Conservation (phyloP, 2,329 filamentous ascomycete genomes). For the Geosmithia flava region DNA sequence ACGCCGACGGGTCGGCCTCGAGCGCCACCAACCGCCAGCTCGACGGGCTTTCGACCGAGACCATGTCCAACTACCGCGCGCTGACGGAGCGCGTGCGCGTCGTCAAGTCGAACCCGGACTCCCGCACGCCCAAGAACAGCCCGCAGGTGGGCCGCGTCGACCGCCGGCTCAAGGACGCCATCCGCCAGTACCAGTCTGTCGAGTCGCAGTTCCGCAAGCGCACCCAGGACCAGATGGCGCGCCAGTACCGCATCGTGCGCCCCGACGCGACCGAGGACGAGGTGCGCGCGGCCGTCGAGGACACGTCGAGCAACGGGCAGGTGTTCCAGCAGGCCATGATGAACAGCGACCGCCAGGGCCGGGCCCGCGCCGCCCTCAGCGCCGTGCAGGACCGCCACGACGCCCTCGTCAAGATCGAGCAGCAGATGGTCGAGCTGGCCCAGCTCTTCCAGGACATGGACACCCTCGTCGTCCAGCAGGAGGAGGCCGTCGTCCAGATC, state of each 20-base stretch:
- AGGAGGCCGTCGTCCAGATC: constrained; percentile 66
- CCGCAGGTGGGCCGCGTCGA: constrained; percentile 75
- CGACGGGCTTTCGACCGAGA: constrained; percentile 61
- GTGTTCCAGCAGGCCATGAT: constrained; percentile 83
- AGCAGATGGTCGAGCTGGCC: constrained; percentile 75
- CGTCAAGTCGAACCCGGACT: constrained; percentile 73
- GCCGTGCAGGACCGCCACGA: constrained; percentile 75
- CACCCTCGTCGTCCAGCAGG: constrained; percentile 74
- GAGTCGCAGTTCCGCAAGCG: constrained; percentile 73
- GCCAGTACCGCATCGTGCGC: constrained; percentile 82
- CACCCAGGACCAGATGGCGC: constrained; percentile 70
- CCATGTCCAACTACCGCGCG: constrained; percentile 71
- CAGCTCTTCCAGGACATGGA: constrained; percentile 88
- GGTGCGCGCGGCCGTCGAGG: constrained; percentile 64
- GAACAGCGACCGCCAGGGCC: constrained; percentile 67
- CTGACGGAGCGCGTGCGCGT: constrained; percentile 69
- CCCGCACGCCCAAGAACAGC: constrained; percentile 58
- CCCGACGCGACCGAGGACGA: constrained; percentile 72
- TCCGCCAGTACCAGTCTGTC: constrained; percentile 68
- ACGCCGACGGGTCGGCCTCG: constrained; percentile 58
- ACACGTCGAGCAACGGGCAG: constrained; percentile 55
- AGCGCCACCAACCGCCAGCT: constrained; percentile 57
- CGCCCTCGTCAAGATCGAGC: constrained; percentile 84
- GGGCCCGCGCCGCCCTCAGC: constrained; percentile 65
- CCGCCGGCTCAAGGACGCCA: constrained; percentile 65